These are phyloP conservation scores for Nicotiana attenuata DNA, from an alignment of 257 asterid species.

Conservation along the genomic window DNA sequence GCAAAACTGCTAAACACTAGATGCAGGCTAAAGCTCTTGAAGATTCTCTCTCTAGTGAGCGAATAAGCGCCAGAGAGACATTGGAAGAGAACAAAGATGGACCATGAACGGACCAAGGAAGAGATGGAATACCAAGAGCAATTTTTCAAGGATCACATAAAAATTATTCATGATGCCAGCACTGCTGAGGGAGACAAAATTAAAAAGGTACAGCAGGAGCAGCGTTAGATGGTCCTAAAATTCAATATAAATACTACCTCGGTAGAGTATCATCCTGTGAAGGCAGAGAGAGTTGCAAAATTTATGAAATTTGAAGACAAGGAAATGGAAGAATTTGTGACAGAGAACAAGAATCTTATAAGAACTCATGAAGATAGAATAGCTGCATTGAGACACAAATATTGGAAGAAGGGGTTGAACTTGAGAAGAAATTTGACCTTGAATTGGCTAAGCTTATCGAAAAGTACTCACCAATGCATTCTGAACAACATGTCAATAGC, in stretches of 20 bases:
- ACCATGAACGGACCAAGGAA: too few species aligned
- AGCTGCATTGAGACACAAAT: background rate
- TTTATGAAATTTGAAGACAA: background rate
- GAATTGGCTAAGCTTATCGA: too few species aligned
- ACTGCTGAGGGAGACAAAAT: background rate
- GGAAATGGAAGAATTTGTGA: background rate
- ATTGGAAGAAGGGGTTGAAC: constrained; percentile 2
- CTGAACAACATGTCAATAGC: background rate
- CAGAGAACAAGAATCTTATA: background rate
- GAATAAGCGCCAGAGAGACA: too few species aligned
- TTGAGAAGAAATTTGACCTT: background rate
- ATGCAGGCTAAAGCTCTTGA: too few species aligned
- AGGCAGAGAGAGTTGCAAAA: background rate
- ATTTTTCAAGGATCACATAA: too few species aligned
- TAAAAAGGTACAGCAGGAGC: background rate
- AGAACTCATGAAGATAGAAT: background rate
- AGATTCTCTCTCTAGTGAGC: too few species aligned
- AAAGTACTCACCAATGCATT: too few species aligned
- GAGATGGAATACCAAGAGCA: too few species aligned
- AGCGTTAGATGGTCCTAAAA: background rate
- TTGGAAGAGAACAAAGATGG: too few species aligned
- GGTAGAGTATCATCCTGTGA: background rate
- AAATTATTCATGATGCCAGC: too few species aligned
- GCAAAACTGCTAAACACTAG: too few species aligned
- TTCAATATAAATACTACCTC: background rate